These are phyloP conservation scores for Abrus pulchellus DNA, from an alignment of 306 rosid genomes.

Conservation along the genomic window DNA sequence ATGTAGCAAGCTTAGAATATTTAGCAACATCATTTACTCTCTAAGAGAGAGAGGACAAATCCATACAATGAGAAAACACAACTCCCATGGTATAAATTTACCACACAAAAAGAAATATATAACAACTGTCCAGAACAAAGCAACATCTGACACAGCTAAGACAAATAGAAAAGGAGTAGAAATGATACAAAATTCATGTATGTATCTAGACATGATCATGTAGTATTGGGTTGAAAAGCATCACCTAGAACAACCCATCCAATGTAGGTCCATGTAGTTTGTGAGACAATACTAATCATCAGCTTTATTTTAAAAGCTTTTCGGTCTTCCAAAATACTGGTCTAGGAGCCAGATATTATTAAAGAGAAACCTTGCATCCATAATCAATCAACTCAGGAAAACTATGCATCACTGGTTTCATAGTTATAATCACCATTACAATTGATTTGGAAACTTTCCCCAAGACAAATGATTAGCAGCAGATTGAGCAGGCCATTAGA, in stretches of 20 bases:
- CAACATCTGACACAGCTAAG: neutral
- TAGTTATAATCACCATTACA: neutral
- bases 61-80: slow-evolving; percentile 12
- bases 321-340: neutral
- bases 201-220: neutral
- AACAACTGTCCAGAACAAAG: neutral
- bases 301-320: slow-evolving; percentile 6
- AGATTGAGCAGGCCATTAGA: neutral
- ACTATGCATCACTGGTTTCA: neutral
- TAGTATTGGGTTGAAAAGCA: slow-evolving; percentile 6
- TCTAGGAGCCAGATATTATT: neutral
- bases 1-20: slow-evolving; percentile 7
- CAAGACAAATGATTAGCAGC: neutral
- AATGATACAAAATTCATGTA: slow-evolving; percentile 20
- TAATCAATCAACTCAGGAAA: slow-evolving; percentile 32
- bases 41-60: neutral
- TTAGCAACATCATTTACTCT: neutral
- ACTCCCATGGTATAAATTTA: slow-evolving; percentile 5
- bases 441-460: neutral
- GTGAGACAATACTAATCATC: slow-evolving; percentile 7
- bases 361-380: neutral
- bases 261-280: slow-evolving; percentile 6
- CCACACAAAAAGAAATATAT: neutral
- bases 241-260: slow-evolving; percentile 5
- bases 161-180: slow-evolving; percentile 14